A percentile compares a stretch with the other conserved stretches of the same genome.
Conservation (phyloP, 2,329 filamentous ascomycete species). For the Sporothrix globosa region DNA sequence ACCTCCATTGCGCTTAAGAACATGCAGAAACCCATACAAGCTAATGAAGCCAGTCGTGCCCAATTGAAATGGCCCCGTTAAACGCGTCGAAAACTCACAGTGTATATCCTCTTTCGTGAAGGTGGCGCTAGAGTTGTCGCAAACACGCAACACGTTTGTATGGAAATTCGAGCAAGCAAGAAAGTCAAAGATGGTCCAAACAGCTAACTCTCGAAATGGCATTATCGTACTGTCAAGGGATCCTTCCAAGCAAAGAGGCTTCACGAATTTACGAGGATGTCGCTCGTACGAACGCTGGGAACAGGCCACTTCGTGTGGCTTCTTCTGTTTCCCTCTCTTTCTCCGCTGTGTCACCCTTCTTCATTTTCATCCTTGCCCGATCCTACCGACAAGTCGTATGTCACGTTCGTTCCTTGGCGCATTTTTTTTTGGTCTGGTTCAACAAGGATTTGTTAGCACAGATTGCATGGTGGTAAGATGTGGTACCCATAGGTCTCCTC, state of each 20-base stretch:
- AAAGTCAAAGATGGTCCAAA: neutral
- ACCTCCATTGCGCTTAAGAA: neutral
- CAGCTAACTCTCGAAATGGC: neutral
- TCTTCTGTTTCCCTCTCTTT: neutral
- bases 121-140: neutral
- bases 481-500: neutral
- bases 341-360: slow-evolving; percentile 1
- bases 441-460: neutral
- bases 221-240: neutral
- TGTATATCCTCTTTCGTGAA: neutral
- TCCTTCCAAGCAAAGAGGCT: neutral
- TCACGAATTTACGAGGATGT: neutral
- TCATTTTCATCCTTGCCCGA: slow-evolving; percentile 5
- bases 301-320: neutral
- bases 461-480: slow-evolving; percentile 17
- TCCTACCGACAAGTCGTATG: neutral
- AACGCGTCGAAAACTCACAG: neutral
- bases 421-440: neutral
- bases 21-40: neutral
- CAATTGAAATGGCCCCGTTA: neutral
- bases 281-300: neutral
- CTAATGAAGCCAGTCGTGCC: neutral
- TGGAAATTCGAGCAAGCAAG: neutral
- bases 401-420: slow-evolving; percentile 15
- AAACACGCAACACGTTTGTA: neutral